These are phyloP conservation scores for Suillus tomentosus DNA, from an alignment of 768 basidiomycete genomes.

Conservation along the genomic window DNA sequence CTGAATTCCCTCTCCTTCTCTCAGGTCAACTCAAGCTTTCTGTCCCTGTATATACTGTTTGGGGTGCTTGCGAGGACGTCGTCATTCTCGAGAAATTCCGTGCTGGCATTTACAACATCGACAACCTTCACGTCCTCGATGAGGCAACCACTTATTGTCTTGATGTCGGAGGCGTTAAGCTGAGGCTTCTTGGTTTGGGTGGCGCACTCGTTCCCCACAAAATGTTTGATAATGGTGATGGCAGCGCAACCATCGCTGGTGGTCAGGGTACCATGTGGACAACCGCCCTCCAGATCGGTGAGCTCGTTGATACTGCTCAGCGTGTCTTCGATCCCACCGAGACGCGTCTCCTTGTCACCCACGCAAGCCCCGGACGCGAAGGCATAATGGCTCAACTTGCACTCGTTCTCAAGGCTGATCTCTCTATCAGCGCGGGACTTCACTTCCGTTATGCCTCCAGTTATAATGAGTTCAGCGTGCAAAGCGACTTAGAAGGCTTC, in stretches of 20 bases:
- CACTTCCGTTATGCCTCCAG: slow-evolving; percentile 97
- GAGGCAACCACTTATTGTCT: slow-evolving; percentile 93
- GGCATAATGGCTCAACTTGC: slow-evolving; percentile 90
- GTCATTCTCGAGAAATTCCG: slow-evolving; percentile 91
- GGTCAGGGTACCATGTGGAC: slow-evolving; percentile 99
- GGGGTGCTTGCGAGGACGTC: slow-evolving; percentile 98
- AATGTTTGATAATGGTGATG: slow-evolving; percentile 93
- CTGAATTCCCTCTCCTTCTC: slow-evolving; percentile 91
- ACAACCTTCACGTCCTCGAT: slow-evolving; percentile 90
- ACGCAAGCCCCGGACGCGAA: slow-evolving; percentile 90
- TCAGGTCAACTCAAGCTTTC: slow-evolving; percentile 88
- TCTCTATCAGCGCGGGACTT: slow-evolving; percentile 91
- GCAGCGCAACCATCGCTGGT: slow-evolving; percentile 94
- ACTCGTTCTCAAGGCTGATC: slow-evolving; percentile 89
- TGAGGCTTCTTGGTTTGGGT: slow-evolving; percentile 93
- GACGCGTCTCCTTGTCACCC: slow-evolving; percentile 90
- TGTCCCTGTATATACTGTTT: slow-evolving; percentile 94
- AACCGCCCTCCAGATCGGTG: slow-evolving; percentile 95
- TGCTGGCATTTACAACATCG: slow-evolving; percentile 74
- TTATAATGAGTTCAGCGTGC: slow-evolving; percentile 97
- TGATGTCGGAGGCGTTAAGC: slow-evolving; percentile 90
- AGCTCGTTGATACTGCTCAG: slow-evolving; percentile 96
- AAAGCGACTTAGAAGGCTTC: slow-evolving; percentile 86
- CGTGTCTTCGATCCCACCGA: slow-evolving; percentile 91
- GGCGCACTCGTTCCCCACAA: slow-evolving; percentile 96